Conservation (phyloP, 352 stramenopile genomes). For the Globisporangium paroecandrum region DNA sequence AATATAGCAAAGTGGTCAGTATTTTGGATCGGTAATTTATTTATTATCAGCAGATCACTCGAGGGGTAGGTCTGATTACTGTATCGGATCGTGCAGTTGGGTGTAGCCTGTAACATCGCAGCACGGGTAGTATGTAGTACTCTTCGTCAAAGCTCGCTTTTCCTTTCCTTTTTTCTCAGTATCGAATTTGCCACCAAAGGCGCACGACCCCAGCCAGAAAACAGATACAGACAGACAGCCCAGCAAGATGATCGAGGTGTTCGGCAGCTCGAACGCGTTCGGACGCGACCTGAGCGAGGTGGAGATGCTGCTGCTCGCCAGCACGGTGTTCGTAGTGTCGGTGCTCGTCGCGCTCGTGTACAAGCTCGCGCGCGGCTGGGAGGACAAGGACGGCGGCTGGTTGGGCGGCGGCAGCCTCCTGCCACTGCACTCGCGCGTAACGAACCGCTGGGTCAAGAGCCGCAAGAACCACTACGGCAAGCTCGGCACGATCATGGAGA, state of each 20-base stretch:
- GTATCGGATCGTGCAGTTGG: not conserved
- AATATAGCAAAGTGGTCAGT: not conserved
- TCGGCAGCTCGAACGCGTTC: conserved; percentile 71
- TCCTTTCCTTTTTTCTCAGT: not conserved
- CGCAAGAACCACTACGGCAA: conserved; percentile 61
- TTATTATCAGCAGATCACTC: not conserved
- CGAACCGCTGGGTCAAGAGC: conserved; percentile 57
- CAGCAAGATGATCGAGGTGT: conserved; percentile 57
- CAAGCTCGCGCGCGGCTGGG: conserved; percentile 69
- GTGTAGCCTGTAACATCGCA: not conserved
- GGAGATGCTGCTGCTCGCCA: conserved; percentile 63
- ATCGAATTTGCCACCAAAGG: conserved; percentile 10
- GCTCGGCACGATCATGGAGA: conserved; percentile 66
- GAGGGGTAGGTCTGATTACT: conserved; percentile 1
- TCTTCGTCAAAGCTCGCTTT: not conserved
- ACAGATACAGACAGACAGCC: not conserved
- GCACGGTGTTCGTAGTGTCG: conserved; percentile 70
- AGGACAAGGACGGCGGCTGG: conserved; percentile 38
- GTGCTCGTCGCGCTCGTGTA: conserved; percentile 72
- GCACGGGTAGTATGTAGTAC: not conserved
- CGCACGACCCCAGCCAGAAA: not conserved
- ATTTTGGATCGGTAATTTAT: not conserved
- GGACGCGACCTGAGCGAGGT: conserved; percentile 63
- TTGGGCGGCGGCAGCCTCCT: conserved; percentile 27
- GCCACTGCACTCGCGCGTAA: conserved; percentile 46